Evolutionary conservation across 2,329 filamentous ascomycete genomes (phyloP).

Genomic region (Colletotrichum sp.): DNA sequence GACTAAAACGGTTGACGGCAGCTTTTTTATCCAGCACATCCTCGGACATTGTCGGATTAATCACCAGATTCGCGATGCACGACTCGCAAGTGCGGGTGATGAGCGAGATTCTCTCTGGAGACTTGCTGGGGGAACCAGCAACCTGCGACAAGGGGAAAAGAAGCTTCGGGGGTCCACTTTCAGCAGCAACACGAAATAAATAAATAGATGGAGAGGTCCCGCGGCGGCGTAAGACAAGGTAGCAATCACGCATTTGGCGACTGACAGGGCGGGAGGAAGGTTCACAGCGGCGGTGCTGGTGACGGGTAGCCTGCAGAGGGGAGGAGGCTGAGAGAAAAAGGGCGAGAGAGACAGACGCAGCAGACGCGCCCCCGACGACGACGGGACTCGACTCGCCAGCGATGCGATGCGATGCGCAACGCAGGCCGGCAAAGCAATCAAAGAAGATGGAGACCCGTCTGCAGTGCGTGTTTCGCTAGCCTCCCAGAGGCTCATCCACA

Average conservation of each 20-base stretch:
- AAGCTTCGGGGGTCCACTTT: not conserved
- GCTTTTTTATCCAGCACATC: not conserved
- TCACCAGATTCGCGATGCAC: not conserved
- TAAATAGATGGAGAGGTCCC: not conserved
- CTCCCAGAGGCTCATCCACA: not conserved
- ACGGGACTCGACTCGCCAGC: not conserved
- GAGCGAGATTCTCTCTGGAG: not conserved
- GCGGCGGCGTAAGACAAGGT: not conserved
- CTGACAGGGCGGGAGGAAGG: not conserved
- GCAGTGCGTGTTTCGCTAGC: slow-evolving; percentile 5
- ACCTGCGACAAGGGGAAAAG: not conserved
- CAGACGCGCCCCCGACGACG: not conserved
- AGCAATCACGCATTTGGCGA: not conserved
- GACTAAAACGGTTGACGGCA: not conserved
- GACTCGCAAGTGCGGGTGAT: not conserved
- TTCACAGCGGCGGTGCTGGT: not conserved
- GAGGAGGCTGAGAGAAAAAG: not conserved
- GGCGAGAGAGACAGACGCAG: not conserved
- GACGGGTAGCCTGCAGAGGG: not conserved
- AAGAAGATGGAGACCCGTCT: not conserved
- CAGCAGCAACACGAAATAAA: not conserved
- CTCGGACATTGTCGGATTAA: not conserved
- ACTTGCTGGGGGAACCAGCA: not conserved
- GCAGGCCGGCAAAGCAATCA: not conserved
- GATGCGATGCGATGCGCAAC: not conserved